Conservation (phyloP, 192 early-diverging fungal genomes). For the Rhizoclosmatium globosum region DNA sequence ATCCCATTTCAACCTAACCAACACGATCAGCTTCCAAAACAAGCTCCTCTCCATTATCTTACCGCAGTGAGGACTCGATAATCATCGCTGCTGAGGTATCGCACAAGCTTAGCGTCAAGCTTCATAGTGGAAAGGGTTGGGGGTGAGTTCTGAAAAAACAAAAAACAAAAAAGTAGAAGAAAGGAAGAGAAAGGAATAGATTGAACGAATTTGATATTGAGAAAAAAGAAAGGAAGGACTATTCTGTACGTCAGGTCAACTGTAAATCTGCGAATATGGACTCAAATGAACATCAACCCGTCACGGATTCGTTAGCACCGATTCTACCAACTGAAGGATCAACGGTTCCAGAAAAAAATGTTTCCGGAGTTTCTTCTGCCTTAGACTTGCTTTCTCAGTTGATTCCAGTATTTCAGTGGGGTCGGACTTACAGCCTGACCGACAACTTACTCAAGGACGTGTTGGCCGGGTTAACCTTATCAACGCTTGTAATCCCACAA, state of each 20-base stretch:
- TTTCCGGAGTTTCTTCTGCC: not conserved
- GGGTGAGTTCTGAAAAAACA: not conserved
- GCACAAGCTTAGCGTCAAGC: constrained; percentile 91
- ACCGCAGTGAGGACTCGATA: constrained; percentile 96
- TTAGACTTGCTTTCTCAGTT: not conserved
- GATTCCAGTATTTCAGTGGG: constrained; percentile 12
- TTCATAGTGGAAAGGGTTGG: constrained; percentile 71
- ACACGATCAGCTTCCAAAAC: not conserved
- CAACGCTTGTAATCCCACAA: constrained; percentile 34
- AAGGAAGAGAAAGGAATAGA: constrained; percentile 14
- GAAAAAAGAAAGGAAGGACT: not conserved
- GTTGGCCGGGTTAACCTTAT: constrained; percentile 27
- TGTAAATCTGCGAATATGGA: not conserved
- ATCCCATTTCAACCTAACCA: constrained; percentile 88
- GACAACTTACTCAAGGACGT: constrained; percentile 17
- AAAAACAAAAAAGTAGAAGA: constrained; percentile 5
- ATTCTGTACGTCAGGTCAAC: not conserved
- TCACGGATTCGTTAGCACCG: not conserved
- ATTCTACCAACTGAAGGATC: not conserved
- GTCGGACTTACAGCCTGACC: not conserved
- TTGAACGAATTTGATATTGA: not conserved
- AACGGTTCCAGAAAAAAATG: not conserved
- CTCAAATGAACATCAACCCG: not conserved
- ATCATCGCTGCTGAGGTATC: constrained; percentile 93
- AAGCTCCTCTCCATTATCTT: constrained; percentile 4